Conservation (phyloP, 2,329 filamentous ascomycete species). For the Coniochaeta prunicola region DNA sequence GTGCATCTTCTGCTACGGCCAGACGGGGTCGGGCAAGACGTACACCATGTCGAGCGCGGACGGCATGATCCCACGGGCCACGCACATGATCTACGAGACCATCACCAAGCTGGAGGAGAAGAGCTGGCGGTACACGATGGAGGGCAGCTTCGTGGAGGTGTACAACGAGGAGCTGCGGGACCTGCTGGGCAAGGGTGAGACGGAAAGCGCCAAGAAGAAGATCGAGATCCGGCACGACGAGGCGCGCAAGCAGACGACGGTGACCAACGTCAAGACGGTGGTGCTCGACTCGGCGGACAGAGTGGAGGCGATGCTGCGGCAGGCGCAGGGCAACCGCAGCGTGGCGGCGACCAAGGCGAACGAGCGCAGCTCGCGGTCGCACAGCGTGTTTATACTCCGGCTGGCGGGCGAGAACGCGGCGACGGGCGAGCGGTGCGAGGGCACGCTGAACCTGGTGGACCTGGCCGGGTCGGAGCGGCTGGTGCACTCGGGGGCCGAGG, state of each 20-base stretch:
- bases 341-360: conserved; percentile 98
- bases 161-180: conserved; percentile 98
- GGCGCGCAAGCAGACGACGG: conserved; percentile 69
- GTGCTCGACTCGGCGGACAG: conserved; percentile 70
- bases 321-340: conserved; percentile 78
- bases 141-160: conserved; percentile 92
- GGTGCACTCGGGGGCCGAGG: conserved; percentile 79
- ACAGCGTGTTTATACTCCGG: conserved; percentile 94
- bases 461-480: conserved; percentile 88
- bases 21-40: conserved; percentile 95
- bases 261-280: conserved; percentile 73
- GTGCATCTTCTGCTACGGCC: conserved; percentile 97
- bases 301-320: conserved; percentile 71
- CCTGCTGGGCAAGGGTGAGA: conserved; percentile 60
- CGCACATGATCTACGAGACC: conserved; percentile 87
- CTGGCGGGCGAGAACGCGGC: conserved; percentile 60
- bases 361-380: conserved; percentile 85
- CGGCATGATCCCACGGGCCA: conserved; percentile 92
- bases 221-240: conserved; percentile 87
- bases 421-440: conserved; percentile 80
- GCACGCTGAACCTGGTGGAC: conserved; percentile 92
- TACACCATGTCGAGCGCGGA: conserved; percentile 88
- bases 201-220: conserved; percentile 72
- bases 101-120: conserved; percentile 79
- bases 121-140: conserved; percentile 91